Evolutionary conservation across 1,139 yeast species (phyloP).

Genomic region (Nakaseomyces uthaithaninus): DNA sequence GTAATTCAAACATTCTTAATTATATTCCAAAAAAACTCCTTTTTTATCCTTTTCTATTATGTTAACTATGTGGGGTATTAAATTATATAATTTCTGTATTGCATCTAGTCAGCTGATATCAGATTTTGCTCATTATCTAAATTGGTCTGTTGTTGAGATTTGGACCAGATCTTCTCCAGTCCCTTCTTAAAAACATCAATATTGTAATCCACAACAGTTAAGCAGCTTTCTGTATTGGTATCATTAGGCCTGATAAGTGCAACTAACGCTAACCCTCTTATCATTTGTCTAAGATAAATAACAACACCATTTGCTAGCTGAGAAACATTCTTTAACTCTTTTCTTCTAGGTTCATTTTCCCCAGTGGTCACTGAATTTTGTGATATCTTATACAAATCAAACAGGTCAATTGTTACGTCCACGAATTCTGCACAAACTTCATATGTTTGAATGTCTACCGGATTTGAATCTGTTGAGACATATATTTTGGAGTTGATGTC

Average conservation of each 20-base stretch:
- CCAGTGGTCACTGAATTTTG: slow-evolving; percentile 13
- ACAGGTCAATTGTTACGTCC: slow-evolving; percentile 85
- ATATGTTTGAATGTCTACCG: slow-evolving; percentile 90
- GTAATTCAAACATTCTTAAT: no score
- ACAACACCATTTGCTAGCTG: slow-evolving; percentile 74
- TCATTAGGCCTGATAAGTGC: slow-evolving; percentile 71
- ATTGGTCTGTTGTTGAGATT: not conserved
- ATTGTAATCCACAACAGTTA: slow-evolving; percentile 82
- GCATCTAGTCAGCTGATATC: no score
- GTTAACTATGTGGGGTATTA: no score
- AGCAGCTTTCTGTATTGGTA: slow-evolving; percentile 41
- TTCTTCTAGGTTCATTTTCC: slow-evolving; percentile 14
- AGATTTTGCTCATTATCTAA: no score
- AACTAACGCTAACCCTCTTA: slow-evolving; percentile 83
- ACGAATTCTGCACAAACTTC: slow-evolving; percentile 97
- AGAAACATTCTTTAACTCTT: slow-evolving; percentile 58
- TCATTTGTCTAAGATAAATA: slow-evolving; percentile 81
- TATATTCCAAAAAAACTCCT: no score
- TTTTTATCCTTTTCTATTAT: not conserved
- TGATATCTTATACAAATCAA: slow-evolving; percentile 52
- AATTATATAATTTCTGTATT: not conserved
- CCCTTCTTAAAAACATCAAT: slow-evolving; percentile 75
- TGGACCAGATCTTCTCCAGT: slow-evolving; percentile 66
- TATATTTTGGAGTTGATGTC: slow-evolving; percentile 92
- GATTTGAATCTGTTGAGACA: slow-evolving; percentile 92